Evolutionary conservation across 1,139 yeast species (phyloP), one percentile per base, ranked within the genome.

Genomic region (Arxiozyma bovina): DNA sequence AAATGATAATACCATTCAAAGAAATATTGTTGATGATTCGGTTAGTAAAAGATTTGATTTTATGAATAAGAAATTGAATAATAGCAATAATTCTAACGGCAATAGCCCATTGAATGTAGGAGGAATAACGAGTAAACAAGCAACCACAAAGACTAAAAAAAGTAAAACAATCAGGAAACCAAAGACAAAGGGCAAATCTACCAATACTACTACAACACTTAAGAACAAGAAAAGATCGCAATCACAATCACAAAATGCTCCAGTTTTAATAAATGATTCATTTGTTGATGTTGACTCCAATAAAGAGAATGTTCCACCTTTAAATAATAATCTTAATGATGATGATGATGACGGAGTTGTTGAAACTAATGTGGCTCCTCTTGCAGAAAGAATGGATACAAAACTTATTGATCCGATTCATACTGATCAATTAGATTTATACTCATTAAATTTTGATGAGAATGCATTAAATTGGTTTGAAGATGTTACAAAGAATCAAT

Each of bases 11-110:
- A 58, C 64, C 1, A 58, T 60, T n/a, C 63, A 61, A 41, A 62
- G 59, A 43, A 54, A 59, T 18, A 61, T 59, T 42, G 58, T 61
- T 6, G 70, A 65, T 55, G 67, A 66, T 51, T 63, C 67, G 1
- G 63, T 67, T 2, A 65, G 70, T 54, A 67, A 66, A 58, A 58
- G 71, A 49, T 67, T 67, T 54, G 70, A 67, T 53, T 67, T 67
- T 48, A 67, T 67, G 64, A 66, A 65, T 53, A 65, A 66, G 51
- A 66, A 63, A 49, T 18, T 34, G n/a, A 12, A 12, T 15, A 51
- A 12, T 15, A 51, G 9, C 43, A 43, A 8, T n/a, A 74, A 63
- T 20, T 18, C 30, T 22, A 46, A 46, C 6, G 34, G 42, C 38
- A 27, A 18, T 6, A 46, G 49, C 22, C 49, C 49, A 21, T 46